Percentiles rank a stretch among this genome's conserved stretches.
Conservation (phyloP, 768 basidiomycete genomes). For the Pleurotus tuoliensis region DNA sequence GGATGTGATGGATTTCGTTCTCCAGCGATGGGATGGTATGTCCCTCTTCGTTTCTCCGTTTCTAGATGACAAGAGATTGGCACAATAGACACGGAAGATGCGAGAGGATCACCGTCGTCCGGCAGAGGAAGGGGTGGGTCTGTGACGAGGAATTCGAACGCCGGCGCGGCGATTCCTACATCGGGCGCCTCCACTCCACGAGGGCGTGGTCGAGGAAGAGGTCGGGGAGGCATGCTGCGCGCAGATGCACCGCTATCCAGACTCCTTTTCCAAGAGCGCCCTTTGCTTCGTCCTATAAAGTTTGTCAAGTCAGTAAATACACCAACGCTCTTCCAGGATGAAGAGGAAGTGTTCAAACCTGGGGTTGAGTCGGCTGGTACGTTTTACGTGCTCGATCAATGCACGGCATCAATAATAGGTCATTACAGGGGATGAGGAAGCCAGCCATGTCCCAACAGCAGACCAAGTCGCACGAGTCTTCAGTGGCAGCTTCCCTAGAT, state of each 20-base stretch:
- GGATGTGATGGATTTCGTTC: conserved; percentile 18
- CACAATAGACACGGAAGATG: not conserved
- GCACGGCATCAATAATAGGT: not conserved
- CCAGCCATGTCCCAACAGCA: conserved; percentile 65
- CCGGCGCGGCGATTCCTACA: conserved; percentile 17
- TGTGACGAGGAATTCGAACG: conserved; percentile 10
- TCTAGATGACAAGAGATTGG: not conserved
- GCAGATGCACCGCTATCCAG: conserved; percentile 51
- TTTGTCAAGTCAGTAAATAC: conserved; percentile 63
- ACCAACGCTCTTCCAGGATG: conserved; percentile 46
- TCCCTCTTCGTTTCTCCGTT: not conserved
- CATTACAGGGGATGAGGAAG: conserved; percentile 40
- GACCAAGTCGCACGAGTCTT: conserved; percentile 65
- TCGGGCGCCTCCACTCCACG: conserved; percentile 17
- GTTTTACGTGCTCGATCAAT: conserved; percentile 17
- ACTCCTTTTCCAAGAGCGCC: conserved; percentile 53
- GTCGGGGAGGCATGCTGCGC: conserved; percentile 27
- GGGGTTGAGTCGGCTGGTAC: conserved; percentile 47
- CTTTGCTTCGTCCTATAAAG: conserved; percentile 58
- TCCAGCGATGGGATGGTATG: conserved; percentile 25
- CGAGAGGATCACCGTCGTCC: not conserved
- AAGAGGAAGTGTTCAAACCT: conserved; percentile 62
- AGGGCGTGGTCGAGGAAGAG: conserved; percentile 22
- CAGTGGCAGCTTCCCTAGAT: conserved; percentile 28
- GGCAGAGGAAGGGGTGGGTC: conserved; percentile 26